phyloP scores from a whole-genome alignment of 106 monocot species.

The Dendrobium officinale region DNA sequence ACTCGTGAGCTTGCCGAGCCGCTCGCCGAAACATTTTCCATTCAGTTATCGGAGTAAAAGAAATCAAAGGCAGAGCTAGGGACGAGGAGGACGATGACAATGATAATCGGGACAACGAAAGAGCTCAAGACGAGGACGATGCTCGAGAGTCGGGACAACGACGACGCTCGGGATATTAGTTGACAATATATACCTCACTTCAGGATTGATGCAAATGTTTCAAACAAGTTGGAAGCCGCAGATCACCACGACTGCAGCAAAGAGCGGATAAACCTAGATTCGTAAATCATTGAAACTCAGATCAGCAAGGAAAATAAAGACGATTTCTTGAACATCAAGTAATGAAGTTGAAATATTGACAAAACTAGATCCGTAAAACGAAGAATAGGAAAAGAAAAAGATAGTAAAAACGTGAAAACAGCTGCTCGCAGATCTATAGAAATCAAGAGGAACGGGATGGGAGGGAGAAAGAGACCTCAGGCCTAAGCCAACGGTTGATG shows the following conservation, averaged over 20 bases:
- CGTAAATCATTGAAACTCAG: background rate
- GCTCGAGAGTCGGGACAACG: no score
- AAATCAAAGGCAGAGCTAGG: no score
- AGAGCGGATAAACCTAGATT: slow-evolving; percentile 52
- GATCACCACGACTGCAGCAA: slow-evolving; percentile 49
- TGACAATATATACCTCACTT: slow-evolving; percentile 14
- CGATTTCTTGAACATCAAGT: background rate
- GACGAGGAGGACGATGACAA: no score
- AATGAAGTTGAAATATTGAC: background rate
- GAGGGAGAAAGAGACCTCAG: slow-evolving; percentile 24
- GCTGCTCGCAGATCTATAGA: background rate
- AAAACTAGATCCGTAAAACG: slow-evolving; percentile 4
- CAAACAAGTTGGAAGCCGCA: slow-evolving; percentile 42
- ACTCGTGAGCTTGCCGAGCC: no score
- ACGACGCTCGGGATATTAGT: no score
- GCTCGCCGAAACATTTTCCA: no score
- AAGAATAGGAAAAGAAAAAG: background rate
- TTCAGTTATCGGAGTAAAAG: no score
- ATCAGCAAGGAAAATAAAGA: background rate
- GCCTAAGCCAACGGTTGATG: slow-evolving; percentile 36
- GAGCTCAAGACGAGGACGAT: no score
- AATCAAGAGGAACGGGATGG: background rate
- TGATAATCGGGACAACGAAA: no score
- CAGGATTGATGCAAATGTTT: slow-evolving; percentile 50
- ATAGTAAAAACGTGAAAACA: background rate